These are phyloP conservation scores for Nemania sp. DNA, from an alignment of 2,329 filamentous ascomycete species.

Conservation along the genomic window DNA sequence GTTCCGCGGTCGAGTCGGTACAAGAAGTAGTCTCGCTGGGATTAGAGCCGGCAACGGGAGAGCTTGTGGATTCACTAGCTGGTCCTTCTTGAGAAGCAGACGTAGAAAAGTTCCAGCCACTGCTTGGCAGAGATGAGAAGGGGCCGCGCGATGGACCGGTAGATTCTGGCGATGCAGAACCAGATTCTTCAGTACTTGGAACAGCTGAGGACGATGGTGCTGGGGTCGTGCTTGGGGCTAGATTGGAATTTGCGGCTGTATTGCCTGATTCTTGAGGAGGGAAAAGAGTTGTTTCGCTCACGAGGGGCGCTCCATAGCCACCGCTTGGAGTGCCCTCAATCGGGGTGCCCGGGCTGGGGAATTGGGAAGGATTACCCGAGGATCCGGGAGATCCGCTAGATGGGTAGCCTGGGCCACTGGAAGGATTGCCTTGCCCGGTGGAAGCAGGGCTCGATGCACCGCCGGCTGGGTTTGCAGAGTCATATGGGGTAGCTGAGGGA, in stretches of 20 bases:
- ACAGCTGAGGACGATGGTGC: constrained; percentile 23
- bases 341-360: constrained; percentile 8
- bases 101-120: constrained; percentile 40
- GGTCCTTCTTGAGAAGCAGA: constrained; percentile 26
- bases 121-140: constrained; percentile 36
- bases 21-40: constrained; percentile 24
- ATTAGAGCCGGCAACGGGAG: constrained; percentile 9
- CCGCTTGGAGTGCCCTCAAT: constrained; percentile 28
- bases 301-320: constrained; percentile 32
- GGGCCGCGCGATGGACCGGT: constrained; percentile 28
- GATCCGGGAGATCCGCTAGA: constrained; percentile 19
- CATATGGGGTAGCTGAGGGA: constrained; percentile 12
- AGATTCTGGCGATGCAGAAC: constrained; percentile 12
- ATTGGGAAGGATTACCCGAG: constrained; percentile 16
- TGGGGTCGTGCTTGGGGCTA: constrained; percentile 22
- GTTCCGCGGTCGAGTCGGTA: constrained; percentile 21
- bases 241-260: constrained; percentile 18
- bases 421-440: constrained; percentile 26
- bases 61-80: constrained; percentile 24
- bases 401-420: not conserved
- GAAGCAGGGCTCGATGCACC: constrained; percentile 25
- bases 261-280: constrained; percentile 27
- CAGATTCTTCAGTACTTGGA: constrained; percentile 24
- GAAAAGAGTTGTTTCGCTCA: constrained; percentile 26
- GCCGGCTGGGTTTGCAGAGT: constrained; percentile 17